Evolutionary conservation across 495 filamentous ascomycete genomes (phyloP), one percentile per base, ranked within the genome.

Genomic region (Lasiosphaeriaceae sp.): DNA sequence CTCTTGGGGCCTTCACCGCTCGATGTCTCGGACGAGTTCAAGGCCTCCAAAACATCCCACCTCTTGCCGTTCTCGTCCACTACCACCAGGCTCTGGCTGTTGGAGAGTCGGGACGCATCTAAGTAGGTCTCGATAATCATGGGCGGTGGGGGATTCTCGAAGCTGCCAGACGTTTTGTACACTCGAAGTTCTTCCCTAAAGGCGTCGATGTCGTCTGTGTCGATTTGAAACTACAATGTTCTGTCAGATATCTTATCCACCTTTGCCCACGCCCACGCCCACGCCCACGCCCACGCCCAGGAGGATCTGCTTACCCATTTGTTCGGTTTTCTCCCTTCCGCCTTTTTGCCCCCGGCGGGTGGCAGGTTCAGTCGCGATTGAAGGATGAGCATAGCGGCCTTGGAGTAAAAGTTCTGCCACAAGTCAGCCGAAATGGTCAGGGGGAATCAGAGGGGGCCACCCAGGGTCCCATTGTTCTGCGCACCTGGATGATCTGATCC

Each of bases 111-210:
- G 49, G 85, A 85, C 22, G 87, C 83, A 72, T 97, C 92, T 26
- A 98, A 74, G 65, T 87, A 97, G 24, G 89, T 88, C 74, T 98
- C 94, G 69, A 98, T 87, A 54, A 94, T 82, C 68, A 98, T 75
- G 19, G 91, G 89, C 41, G 90, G 90, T 20, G 94, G 94, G 52
- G 85, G 85, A 60, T 87, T 85, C 23, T 88, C 83, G 45, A 87
- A 80, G 47, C 86, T 82, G 73, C 93, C 90, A 55, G 85, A 89
- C 29, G 72, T 79, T 72, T 82, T 87, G 90, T 92, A 98, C 43
- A 85, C 77, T 59, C 80, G 79, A 31, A 97, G 78, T 56, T 92
- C 87, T 55, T 96, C 86, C 64, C 83, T 78, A 59, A 94, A 88
- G 44, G 84, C 83, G 64, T 96, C 90, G 52, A 90, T 92, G 53